Percentiles rank a stretch among this genome's conserved stretches.
Conservation (phyloP, 768 basidiomycete species). For the Candolleomyces eurysporus region DNA sequence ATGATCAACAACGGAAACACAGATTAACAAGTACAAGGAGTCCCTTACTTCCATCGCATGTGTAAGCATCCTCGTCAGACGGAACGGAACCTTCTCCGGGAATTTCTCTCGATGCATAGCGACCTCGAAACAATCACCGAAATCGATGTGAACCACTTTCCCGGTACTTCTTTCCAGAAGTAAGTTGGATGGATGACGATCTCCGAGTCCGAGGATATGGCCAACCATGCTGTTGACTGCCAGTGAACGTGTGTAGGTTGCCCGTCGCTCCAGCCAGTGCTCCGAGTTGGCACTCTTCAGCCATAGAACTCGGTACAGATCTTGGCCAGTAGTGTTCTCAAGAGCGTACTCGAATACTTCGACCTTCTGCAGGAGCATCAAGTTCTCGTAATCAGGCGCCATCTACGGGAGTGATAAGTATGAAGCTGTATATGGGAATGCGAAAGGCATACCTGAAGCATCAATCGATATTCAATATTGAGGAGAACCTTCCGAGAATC, state of each 20-base stretch:
- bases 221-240: constrained; percentile 99
- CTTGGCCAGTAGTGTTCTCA: constrained; percentile 98
- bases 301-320: constrained; percentile 95
- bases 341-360: constrained; percentile 99
- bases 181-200: constrained; percentile 95
- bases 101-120: constrained; percentile 99
- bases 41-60: constrained; percentile 93
- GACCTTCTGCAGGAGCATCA: constrained; percentile 93
- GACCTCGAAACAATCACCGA: constrained; percentile 98
- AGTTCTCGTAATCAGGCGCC: constrained; percentile 97
- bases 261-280: constrained; percentile 95
- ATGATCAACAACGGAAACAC: constrained; percentile 12
- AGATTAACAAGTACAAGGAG: background rate
- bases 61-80: constrained; percentile 95
- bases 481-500: constrained; percentile 95
- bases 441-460: constrained; percentile 77
- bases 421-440: background rate
- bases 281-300: constrained; percentile 93
- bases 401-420: constrained; percentile 53
- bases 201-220: constrained; percentile 95
- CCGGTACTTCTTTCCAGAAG: constrained; percentile 89
- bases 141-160: constrained; percentile 95
- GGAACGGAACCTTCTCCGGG: constrained; percentile 98
- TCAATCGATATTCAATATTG: constrained; percentile 97
- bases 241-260: constrained; percentile 92